Percentiles rank a stretch among this genome's conserved stretches.
These are phyloP conservation scores for Edaphochlamys debaryana DNA, from an alignment of 139 green algal species.

Conservation along the genomic window DNA sequence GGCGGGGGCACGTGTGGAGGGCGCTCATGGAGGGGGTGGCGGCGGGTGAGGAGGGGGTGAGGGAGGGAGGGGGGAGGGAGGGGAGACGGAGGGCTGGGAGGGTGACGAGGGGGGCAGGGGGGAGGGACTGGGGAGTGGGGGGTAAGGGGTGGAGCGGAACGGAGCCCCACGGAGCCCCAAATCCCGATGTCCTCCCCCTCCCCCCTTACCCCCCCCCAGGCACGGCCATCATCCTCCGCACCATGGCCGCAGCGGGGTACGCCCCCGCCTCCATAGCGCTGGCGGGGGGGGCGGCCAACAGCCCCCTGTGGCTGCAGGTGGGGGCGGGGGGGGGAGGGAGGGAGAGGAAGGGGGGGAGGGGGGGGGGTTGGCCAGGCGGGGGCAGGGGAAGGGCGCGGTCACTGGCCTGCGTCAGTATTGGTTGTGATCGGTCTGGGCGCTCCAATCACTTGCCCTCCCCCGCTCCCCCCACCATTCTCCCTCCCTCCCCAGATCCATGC, in stretches of 20 bases:
- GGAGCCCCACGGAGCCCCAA: background rate
- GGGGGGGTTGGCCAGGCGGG: no score
- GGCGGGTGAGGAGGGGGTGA: background rate
- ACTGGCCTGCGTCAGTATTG: no score
- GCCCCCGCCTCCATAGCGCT: constrained; percentile 55
- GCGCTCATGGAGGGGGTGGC: constrained; percentile 75
- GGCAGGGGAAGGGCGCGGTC: no score
- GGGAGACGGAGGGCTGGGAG: background rate
- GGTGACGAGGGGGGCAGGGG: no score
- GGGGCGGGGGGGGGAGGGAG: no score
- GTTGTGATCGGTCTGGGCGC: no score
- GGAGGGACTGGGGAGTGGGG: no score
- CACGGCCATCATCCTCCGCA: constrained; percentile 76
- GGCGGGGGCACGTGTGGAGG: constrained; percentile 75
- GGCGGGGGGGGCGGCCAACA: constrained; percentile 33
- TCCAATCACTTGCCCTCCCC: no score
- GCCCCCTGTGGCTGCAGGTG: constrained; percentile 82
- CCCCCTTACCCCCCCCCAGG: constrained; percentile 38
- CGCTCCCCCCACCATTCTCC: no score
- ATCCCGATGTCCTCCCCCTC: background rate
- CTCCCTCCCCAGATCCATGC: no score
- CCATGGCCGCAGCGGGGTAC: constrained; percentile 71
- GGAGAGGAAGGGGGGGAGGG: no score
- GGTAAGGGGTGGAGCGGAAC: no score
- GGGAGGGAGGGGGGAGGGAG: background rate